Evolutionary conservation across 805 yeast species (phyloP), one percentile per base, ranked within the genome.

Genomic region (Metschnikowia borealis): DNA sequence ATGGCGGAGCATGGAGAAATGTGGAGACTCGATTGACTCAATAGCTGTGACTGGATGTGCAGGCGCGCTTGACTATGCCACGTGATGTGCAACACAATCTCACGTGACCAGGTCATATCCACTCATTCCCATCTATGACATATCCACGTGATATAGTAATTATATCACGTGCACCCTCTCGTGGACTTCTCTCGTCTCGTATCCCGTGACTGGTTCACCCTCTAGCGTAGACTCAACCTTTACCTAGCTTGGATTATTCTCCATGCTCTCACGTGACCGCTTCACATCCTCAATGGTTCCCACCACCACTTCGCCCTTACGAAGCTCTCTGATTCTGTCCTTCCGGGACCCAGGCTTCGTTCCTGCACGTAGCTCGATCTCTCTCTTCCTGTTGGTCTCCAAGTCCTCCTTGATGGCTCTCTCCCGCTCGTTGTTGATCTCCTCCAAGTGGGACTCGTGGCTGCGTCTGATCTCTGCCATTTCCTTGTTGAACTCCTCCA

Each of bases 341-440:
- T 71, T 68, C 53, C 79, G 64, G 52, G 83, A 66, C 69, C 69
- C 58, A 36, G 73, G 67, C 58, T 63, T 78, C 55, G 67, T 62
- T 49, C 75, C 79, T 44, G 73, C 73, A 61, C 73, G 66, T 48
- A 71, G 66, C 58, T 76, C 80, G 38, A 70, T 63, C 53, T 80
- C 84, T 55, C 73, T 66, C 62, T 68, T 66, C 63, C 78, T 71
- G 53, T 73, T 79, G 33, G 65, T 72, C 53, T 76, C 79, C 42
- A 74, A 67, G 67, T 91, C 97, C 61, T 87, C 96, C 55, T 76
- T 73, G 54, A 80, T 74, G n/a, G 96, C 96, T 57, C 73, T 74
- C 56, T 82, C 86, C 52, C 79, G 80, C n/a, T 84, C 83, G 21
- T 72, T 71, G 46, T 78, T 81, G 68, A 89, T 83, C 55, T 77